These are phyloP conservation scores for Cystobasidium onofrii DNA, from an alignment of 768 basidiomycete genomes.

Conservation along the genomic window DNA sequence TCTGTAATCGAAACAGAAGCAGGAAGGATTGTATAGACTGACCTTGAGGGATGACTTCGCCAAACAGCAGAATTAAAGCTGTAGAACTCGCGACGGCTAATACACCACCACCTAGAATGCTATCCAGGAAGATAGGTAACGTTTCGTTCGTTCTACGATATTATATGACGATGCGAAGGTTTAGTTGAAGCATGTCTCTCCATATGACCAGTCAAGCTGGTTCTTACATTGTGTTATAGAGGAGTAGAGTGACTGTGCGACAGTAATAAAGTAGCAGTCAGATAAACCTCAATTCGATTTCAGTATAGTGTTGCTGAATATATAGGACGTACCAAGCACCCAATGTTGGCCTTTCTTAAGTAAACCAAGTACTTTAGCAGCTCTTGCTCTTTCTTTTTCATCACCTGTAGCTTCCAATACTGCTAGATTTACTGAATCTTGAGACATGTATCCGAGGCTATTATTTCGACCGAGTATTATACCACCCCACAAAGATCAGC, in stretches of 20 bases:
- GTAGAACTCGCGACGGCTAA: slow-evolving; percentile 46
- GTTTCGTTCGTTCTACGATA: slow-evolving; percentile 49
- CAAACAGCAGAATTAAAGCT: slow-evolving; percentile 45
- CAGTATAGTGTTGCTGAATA: too few species aligned
- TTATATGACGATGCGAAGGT: too few species aligned
- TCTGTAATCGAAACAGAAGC: too few species aligned
- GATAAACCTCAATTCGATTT: too few species aligned
- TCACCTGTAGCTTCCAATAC: slow-evolving; percentile 38
- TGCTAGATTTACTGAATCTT: slow-evolving; percentile 25
- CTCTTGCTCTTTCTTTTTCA: slow-evolving; percentile 42
- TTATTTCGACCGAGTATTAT: too few species aligned
- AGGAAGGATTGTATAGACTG: slow-evolving; percentile 1
- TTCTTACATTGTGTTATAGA: slow-evolving; percentile 12
- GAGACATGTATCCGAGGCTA: slow-evolving; percentile 10
- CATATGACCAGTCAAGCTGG: too few species aligned
- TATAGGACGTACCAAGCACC: slow-evolving; percentile 78
- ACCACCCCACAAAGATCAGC: too few species aligned
- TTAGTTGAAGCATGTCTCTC: too few species aligned
- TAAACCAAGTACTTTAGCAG: slow-evolving; percentile 50
- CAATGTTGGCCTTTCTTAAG: slow-evolving; percentile 69
- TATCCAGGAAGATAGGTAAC: slow-evolving; percentile 49
- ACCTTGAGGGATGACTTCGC: slow-evolving; percentile 58
- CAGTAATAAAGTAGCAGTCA: not conserved
- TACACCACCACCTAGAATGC: slow-evolving; percentile 49
- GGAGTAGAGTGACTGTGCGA: slow-evolving; percentile 23